These are phyloP conservation scores for Reticulascus tulasneorum DNA, from an alignment of 2,329 filamentous ascomycete species.

Conservation along the genomic window DNA sequence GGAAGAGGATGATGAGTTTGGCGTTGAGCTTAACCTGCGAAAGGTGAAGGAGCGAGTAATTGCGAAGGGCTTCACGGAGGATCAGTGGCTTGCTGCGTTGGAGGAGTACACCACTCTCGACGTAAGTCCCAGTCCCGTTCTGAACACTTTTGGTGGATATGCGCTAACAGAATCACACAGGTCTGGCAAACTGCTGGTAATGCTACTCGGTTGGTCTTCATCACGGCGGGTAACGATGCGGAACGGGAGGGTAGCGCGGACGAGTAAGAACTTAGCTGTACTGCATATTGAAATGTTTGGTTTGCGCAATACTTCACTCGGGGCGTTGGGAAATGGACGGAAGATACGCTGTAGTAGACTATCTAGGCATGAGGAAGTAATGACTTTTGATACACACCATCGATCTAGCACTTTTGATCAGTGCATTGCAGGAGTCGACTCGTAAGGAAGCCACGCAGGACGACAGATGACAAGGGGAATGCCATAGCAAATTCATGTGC, in stretches of 20 bases:
- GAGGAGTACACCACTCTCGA: slow-evolving; percentile 86
- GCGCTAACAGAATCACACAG: slow-evolving; percentile 44
- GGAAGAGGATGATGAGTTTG: slow-evolving; percentile 49
- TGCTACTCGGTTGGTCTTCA: slow-evolving; percentile 67
- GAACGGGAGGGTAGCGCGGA: too few relatives aligned
- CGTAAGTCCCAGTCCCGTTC: slow-evolving; percentile 58
- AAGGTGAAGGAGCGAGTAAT: slow-evolving; percentile 88
- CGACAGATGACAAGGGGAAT: too few relatives aligned
- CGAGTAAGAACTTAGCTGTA: too few relatives aligned
- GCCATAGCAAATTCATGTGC: slow-evolving; percentile 5
- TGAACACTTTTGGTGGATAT: not conserved
- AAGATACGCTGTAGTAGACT: too few relatives aligned
- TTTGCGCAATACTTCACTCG: too few relatives aligned
- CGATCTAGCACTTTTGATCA: too few relatives aligned
- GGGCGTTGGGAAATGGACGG: too few relatives aligned
- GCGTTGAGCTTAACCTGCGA: slow-evolving; percentile 74
- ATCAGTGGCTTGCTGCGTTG: slow-evolving; percentile 82
- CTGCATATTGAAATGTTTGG: too few relatives aligned
- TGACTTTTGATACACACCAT: too few relatives aligned
- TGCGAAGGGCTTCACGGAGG: slow-evolving; percentile 93
- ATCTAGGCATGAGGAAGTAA: too few relatives aligned
- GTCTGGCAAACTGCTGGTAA: slow-evolving; percentile 75
- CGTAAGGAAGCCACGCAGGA: too few relatives aligned
- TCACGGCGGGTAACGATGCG: slow-evolving; percentile 36
- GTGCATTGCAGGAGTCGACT: too few relatives aligned